phyloP scores from a whole-genome alignment of 345 rosid species.

The Lepidium didymum region DNA sequence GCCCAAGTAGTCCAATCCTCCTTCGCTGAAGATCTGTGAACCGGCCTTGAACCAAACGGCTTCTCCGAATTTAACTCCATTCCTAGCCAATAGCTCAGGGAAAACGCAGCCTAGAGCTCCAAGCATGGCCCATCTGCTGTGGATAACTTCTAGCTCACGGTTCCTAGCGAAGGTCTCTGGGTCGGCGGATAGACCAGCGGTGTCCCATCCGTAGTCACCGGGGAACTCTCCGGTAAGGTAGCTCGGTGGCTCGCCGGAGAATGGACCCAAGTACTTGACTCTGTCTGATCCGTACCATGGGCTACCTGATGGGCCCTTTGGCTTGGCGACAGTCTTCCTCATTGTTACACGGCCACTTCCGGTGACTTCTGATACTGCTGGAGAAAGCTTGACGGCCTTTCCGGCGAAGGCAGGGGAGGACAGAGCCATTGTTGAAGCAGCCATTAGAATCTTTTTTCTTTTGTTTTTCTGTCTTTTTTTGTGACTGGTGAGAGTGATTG shows the following conservation, averaged over 20 bases:
- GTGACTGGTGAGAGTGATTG: conserved; percentile 34
- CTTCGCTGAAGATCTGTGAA: conserved; percentile 71
- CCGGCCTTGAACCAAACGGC: conserved; percentile 37
- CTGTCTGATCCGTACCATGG: conserved; percentile 71
- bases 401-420: conserved; percentile 34
- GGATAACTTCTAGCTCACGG: conserved; percentile 87
- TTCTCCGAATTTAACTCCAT: conserved; percentile 32
- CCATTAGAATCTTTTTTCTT: conserved; percentile 6
- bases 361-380: conserved; percentile 14
- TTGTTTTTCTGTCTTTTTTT: background rate
- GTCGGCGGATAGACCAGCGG: conserved; percentile 80
- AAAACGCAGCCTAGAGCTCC: conserved; percentile 76
- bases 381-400: conserved; percentile 30
- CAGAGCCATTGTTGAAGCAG: conserved; percentile 33
- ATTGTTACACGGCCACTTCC: conserved; percentile 33
- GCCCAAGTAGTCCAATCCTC: conserved; percentile 79
- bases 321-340: conserved; percentile 28
- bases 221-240: conserved; percentile 84
- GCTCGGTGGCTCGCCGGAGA: conserved; percentile 71
- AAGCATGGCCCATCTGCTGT: conserved; percentile 75
- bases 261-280: conserved; percentile 76
- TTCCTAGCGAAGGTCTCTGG: conserved; percentile 87
- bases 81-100: conserved; percentile 48
- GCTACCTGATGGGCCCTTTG: conserved; percentile 39
- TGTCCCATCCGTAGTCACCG: conserved; percentile 37